These are phyloP conservation scores for Hyaloscypha bicolor DNA, from an alignment of 495 filamentous ascomycete species.

Conservation along the genomic window DNA sequence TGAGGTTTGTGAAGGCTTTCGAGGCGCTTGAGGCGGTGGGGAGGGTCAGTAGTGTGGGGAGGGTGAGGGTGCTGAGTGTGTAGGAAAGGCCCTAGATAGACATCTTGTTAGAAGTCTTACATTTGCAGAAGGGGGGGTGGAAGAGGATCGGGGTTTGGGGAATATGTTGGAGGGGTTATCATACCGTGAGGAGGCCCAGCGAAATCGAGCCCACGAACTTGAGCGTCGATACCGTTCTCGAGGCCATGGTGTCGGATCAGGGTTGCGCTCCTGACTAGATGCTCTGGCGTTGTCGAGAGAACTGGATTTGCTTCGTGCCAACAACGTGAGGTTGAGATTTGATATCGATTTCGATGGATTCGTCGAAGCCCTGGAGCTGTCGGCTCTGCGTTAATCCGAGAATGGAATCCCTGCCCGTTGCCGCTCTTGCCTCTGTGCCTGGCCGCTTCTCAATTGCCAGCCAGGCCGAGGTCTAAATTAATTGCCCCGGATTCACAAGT, in stretches of 20 bases:
- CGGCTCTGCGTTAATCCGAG: neutral
- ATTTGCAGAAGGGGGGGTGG: neutral
- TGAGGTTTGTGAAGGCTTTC: constrained; percentile 64
- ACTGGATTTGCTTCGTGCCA: constrained; percentile 1
- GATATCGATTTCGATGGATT: neutral
- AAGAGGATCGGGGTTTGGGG: constrained; percentile 22
- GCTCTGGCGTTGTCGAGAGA: constrained; percentile 18
- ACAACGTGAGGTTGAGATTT: neutral
- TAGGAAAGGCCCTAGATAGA: constrained; percentile 77
- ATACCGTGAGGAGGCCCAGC: constrained; percentile 74
- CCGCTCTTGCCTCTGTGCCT: constrained; percentile 3
- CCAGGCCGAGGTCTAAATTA: neutral
- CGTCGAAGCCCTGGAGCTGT: neutral
- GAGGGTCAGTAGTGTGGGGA: constrained; percentile 77
- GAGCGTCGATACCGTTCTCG: constrained; percentile 66
- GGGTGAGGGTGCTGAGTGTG: constrained; percentile 68
- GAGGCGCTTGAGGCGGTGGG: constrained; percentile 69
- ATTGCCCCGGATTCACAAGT: neutral
- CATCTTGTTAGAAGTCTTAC: neutral
- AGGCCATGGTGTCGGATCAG: constrained; percentile 55
- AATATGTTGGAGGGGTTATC: constrained; percentile 51
- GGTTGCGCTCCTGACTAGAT: constrained; percentile 2
- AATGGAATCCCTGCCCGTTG: neutral
- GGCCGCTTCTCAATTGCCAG: neutral
- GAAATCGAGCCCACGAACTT: constrained; percentile 92